Evolutionary conservation across 805 yeast genomes (phyloP).

Genomic region (Cyberlindnera maritima): DNA sequence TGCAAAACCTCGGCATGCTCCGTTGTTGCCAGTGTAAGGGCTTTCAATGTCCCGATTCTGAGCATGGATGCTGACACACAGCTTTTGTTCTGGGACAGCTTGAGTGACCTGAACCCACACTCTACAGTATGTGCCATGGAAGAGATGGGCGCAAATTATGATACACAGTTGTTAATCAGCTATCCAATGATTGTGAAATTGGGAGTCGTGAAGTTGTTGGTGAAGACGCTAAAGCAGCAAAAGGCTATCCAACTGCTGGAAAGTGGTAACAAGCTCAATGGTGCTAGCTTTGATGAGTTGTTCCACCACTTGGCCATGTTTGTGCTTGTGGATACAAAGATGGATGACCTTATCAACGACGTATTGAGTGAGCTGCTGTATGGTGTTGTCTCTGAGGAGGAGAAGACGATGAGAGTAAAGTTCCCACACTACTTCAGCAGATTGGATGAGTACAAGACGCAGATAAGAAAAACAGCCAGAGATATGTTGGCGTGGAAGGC

Average conservation of each 20-base stretch:
- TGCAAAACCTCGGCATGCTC: conserved; percentile 22
- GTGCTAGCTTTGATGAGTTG: conserved; percentile 12
- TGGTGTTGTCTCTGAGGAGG: conserved; percentile 16
- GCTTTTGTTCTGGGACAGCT: conserved; percentile 22
- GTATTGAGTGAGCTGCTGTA: conserved; percentile 7
- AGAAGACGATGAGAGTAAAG: conserved; percentile 9
- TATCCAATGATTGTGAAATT: conserved; percentile 16
- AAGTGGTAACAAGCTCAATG: conserved; percentile 1
- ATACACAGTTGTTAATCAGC: conserved; percentile 4
- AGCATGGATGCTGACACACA: conserved; percentile 18
- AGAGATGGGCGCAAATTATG: conserved; percentile 6
- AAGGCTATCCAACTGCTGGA: conserved; percentile 5
- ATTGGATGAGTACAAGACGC: conserved; percentile 14
- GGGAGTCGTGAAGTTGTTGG: conserved; percentile 16
- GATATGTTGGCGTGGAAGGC: conserved; percentile 19
- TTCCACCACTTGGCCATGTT: conserved; percentile 19
- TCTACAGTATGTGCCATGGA: conserved; percentile 2
- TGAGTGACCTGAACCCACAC: conserved; percentile 17
- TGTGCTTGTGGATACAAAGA: conserved; percentile 15
- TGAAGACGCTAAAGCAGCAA: conserved; percentile 23
- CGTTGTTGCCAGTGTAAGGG: conserved; percentile 18
- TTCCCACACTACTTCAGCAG: conserved; percentile 23
- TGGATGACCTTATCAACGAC: conserved; percentile 8
- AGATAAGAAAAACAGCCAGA: conserved; percentile 11
- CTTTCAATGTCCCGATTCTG: conserved; percentile 16